These are phyloP conservation scores for Aquilaria malaccensis DNA, from an alignment of 345 rosid genomes.

Conservation along the genomic window DNA sequence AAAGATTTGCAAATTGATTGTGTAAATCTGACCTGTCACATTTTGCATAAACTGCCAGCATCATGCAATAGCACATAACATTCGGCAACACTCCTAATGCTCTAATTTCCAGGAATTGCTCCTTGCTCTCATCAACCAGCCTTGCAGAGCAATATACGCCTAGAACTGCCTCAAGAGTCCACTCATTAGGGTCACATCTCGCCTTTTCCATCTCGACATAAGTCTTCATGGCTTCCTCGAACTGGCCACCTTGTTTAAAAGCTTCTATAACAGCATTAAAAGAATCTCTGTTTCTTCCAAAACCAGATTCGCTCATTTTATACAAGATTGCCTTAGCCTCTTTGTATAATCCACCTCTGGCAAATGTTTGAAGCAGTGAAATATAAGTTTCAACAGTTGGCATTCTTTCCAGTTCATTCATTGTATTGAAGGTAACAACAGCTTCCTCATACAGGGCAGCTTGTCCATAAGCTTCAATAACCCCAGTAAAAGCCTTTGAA, in stretches of 20 bases:
- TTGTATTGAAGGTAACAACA: conserved; percentile 71
- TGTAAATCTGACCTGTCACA: conserved; percentile 55
- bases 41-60: conserved; percentile 90
- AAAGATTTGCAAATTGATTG: conserved; percentile 4
- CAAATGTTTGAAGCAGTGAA: conserved; percentile 68
- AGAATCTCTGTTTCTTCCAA: conserved; percentile 62
- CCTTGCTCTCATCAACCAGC: conserved; percentile 83
- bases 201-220: conserved; percentile 85
- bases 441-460: conserved; percentile 90
- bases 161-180: conserved; percentile 83
- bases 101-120: conserved; percentile 88
- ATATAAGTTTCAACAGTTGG: conserved; percentile 80
- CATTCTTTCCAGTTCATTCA: conserved; percentile 79
- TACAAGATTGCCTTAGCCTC: conserved; percentile 61
- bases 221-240: conserved; percentile 88
- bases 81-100: conserved; percentile 71
- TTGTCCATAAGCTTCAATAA: conserved; percentile 87
- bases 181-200: conserved; percentile 77
- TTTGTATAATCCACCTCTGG: conserved; percentile 79
- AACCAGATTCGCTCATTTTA: conserved; percentile 58
- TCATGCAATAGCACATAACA: conserved; percentile 87
- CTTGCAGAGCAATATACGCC: conserved; percentile 82
- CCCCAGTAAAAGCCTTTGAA: conserved; percentile 74
- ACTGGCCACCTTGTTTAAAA: conserved; percentile 81
- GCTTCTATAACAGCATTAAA: conserved; percentile 89